Evolutionary conservation across 2,329 filamentous ascomycete species (phyloP).

Genomic region (Cadophora luteo-olivacea): DNA sequence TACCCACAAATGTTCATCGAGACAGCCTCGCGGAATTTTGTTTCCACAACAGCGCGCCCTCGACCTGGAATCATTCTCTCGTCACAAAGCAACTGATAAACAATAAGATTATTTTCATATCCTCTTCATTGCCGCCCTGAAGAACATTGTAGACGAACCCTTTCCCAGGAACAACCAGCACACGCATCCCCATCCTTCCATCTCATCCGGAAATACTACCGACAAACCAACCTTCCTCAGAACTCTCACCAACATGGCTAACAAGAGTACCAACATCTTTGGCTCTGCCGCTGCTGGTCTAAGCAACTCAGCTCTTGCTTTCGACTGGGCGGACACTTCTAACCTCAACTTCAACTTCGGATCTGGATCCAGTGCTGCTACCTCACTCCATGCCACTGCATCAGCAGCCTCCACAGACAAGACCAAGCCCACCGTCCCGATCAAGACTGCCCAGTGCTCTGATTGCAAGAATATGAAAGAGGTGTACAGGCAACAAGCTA

Average conservation of each 20-base stretch:
- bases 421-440: neutral
- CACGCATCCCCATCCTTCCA: neutral
- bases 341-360: neutral
- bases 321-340: neutral
- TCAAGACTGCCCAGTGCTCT: neutral
- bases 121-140: neutral
- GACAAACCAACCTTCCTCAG: no score
- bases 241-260: neutral
- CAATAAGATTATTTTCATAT: no score
- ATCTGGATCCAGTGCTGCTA: neutral
- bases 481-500: neutral
- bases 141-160: neutral
- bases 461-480: neutral
- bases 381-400: neutral
- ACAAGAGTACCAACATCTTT: neutral
- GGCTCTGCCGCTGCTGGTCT: no score
- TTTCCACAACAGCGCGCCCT: neutral
- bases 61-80: neutral
- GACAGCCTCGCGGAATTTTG: neutral
- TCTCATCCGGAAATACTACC: no score
- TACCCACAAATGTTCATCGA: neutral
- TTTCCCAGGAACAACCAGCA: no score
- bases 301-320: neutral
- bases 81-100: neutral
- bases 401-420: no score